Conservation (phyloP, 2,329 filamentous ascomycete species). For the Colletotrichum sp. region DNA sequence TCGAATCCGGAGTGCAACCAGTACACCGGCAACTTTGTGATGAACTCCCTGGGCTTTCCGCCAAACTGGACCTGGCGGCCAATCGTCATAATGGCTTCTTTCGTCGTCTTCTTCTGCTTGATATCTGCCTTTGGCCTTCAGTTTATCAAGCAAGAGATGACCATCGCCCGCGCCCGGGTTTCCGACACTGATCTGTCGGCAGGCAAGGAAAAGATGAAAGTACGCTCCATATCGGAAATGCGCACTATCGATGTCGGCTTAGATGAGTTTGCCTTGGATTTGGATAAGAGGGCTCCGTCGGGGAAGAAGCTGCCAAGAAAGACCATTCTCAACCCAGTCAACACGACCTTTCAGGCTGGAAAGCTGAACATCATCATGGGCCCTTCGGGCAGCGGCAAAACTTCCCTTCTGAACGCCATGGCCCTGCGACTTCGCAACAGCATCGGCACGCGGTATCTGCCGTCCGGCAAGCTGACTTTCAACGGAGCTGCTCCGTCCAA, state of each 20-base stretch:
- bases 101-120: slow-evolving; percentile 66
- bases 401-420: slow-evolving; percentile 76
- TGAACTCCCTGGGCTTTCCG: slow-evolving; percentile 72
- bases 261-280: slow-evolving; percentile 65
- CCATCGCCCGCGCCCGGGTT: slow-evolving; percentile 66
- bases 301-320: slow-evolving; percentile 59
- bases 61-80: slow-evolving; percentile 70
- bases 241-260: slow-evolving; percentile 70
- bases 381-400: slow-evolving; percentile 79
- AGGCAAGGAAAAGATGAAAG: slow-evolving; percentile 73
- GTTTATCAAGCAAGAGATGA: slow-evolving; percentile 72
- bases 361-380: slow-evolving; percentile 81
- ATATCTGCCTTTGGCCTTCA: slow-evolving; percentile 66
- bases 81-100: slow-evolving; percentile 66
- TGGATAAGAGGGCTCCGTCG: slow-evolving; percentile 64
- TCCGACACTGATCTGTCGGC: slow-evolving; percentile 67
- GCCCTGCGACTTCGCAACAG: slow-evolving; percentile 69
- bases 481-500: slow-evolving; percentile 73
- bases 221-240: slow-evolving; percentile 54
- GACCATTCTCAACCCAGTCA: slow-evolving; percentile 71
- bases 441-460: slow-evolving; percentile 64
- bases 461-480: slow-evolving; percentile 69
- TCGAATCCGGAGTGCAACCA: slow-evolving; percentile 69
- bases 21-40: slow-evolving; percentile 73
- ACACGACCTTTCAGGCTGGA: slow-evolving; percentile 70